Evolutionary conservation across 1,139 yeast species (phyloP).

Genomic region (Chernovozyma sophiae-reginae): DNA sequence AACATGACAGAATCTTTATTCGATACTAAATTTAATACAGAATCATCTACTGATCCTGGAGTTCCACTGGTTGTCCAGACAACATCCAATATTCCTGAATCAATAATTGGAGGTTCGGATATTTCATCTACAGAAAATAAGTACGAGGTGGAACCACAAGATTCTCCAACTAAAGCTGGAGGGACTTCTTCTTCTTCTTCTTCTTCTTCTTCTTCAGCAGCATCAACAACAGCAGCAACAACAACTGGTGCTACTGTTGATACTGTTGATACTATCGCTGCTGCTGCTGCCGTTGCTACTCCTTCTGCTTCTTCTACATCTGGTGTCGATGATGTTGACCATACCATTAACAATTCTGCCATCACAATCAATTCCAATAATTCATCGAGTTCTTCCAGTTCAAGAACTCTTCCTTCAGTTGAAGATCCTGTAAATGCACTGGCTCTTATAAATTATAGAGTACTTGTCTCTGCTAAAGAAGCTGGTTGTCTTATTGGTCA

Average conservation of each 20-base stretch:
- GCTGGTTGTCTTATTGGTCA: constrained; percentile 91
- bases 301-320: constrained; percentile 2
- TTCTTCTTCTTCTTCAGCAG: constrained; percentile 3
- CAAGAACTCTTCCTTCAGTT: constrained; percentile 27
- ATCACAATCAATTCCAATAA: background rate
- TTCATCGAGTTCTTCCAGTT: constrained; percentile 1
- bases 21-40: constrained; percentile 34
- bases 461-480: constrained; percentile 79
- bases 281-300: background rate
- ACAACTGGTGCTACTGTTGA: constrained; percentile 5
- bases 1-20: constrained; percentile 40
- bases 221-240: constrained; percentile 1
- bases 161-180: background rate
- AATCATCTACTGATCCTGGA: constrained; percentile 6
- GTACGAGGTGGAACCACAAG: background rate
- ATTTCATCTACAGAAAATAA: too few relatives aligned
- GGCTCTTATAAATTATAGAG: constrained; percentile 54
- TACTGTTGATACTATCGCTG: background rate
- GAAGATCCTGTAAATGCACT: constrained; percentile 26
- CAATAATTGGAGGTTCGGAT: background rate
- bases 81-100: background rate
- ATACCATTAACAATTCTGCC: constrained; percentile 6
- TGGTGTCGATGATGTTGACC: constrained; percentile 2
- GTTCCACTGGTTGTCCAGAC: background rate
- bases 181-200: constrained; percentile 7